These are phyloP conservation scores for Fomitopsis pinicola DNA, from an alignment of 1,284 basidiomycete genomes.

Conservation along the genomic window DNA sequence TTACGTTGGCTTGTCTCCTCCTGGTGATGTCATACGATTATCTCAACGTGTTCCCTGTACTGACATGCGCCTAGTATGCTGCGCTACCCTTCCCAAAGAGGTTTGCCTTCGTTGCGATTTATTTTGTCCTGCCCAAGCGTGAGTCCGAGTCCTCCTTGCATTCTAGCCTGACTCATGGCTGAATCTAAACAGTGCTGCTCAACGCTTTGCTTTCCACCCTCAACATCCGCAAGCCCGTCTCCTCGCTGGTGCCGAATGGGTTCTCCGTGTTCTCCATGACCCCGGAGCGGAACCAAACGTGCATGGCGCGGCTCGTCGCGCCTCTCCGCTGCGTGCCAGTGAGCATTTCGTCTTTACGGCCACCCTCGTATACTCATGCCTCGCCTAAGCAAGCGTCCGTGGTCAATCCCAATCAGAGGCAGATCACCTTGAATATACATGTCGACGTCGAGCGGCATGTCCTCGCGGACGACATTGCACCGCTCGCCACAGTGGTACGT, in stretches of 20 bases:
- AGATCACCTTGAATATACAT: not conserved
- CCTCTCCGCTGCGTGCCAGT: too few species aligned
- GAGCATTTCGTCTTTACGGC: too few species aligned
- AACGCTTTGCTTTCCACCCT: constrained; percentile 12
- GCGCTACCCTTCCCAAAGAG: constrained; percentile 1
- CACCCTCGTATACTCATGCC: too few species aligned
- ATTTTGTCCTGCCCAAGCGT: constrained; percentile 12
- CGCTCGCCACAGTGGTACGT: too few species aligned
- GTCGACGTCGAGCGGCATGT: not conserved
- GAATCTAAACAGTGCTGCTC: constrained; percentile 5
- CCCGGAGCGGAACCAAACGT: not conserved
- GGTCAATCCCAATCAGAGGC: too few species aligned
- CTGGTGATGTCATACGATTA: not conserved
- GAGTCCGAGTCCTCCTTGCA: not conserved
- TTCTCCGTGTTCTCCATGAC: not conserved
- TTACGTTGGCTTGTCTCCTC: not conserved
- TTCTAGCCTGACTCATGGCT: not conserved
- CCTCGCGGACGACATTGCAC: not conserved
- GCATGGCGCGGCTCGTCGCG: too few species aligned
- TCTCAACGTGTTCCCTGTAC: not conserved
- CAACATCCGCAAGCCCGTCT: constrained; percentile 4
- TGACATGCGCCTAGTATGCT: constrained; percentile 7
- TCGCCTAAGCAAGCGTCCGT: too few species aligned
- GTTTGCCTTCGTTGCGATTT: constrained; percentile 11
- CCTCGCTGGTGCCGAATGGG: not conserved